Base-by-base conservation (phyloP, 2,329 filamentous ascomycete species). In the Penicillium sp. region DNA sequence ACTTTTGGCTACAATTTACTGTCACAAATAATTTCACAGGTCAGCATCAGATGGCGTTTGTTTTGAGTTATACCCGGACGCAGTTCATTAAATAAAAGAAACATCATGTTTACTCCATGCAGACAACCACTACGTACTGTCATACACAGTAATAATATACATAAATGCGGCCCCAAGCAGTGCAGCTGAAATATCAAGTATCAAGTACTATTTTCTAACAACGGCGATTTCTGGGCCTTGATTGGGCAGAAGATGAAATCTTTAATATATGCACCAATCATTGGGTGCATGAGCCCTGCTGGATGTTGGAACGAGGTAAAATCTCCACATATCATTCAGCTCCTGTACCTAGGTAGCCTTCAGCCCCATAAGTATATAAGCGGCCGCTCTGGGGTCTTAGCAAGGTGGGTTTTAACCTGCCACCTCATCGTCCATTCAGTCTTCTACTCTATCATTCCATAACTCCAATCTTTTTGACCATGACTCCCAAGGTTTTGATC, bases 21-120 rank as follows among this genome's bases (percentile, higher is more conserved):
- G 23, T 18, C 1, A 9, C 40, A 23, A 4, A 43, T 43, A 43
- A 23, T 43, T 43, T 43, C 21, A 21, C 40, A 18, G 35, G 28
- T 47, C 51, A 38, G 55, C 58, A 59, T 53, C 5, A 26, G 55
- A 57, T 58, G 60, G 52, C 40, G 52, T 23, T 56, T 57, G 38
- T 48, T 58, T 30, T 43, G 20, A 43, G 9, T 43, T 43, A 60
- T 61, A 55, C 59, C 58, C 50, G 16, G 24, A 28, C 21, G 38
- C n/a, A 42, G 40, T 42, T 42, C 40, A 42, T n/a, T 21, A 20
- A n/a, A 20, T 42, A n/a, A 12, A 18, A 43, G 30, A 16, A 7
- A 35, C 8, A 28, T 28, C n/a, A n/a, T n/a, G n/a, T n/a, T n/a
- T 28, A 28, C 16, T 16, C 14, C 30, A 9, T 9, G 12, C 28